phyloP scores from a whole-genome alignment of 108 stramenopile genomes.

The Nitzschia inconspicua region DNA sequence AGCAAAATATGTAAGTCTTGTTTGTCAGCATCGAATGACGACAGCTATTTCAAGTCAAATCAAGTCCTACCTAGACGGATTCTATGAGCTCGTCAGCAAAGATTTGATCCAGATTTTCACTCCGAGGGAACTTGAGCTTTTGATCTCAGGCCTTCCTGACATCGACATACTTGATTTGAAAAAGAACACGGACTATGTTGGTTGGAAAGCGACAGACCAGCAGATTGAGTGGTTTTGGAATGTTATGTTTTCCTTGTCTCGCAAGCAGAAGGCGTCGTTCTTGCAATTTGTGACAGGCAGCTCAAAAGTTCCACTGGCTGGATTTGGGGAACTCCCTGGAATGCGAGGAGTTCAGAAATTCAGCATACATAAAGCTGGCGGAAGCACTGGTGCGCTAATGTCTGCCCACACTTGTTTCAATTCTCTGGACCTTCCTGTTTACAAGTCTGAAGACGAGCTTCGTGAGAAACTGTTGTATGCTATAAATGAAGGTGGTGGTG shows the following conservation, averaged over 20 bases:
- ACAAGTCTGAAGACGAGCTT: slow-evolving; percentile 85
- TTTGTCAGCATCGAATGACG: slow-evolving; percentile 96
- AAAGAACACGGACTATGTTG: slow-evolving; percentile 91
- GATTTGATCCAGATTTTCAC: slow-evolving; percentile 95
- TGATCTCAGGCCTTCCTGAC: slow-evolving; percentile 96
- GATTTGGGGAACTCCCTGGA: slow-evolving; percentile 93
- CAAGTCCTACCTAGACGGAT: slow-evolving; percentile 92
- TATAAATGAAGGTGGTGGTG: slow-evolving; percentile 86
- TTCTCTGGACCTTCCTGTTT: slow-evolving; percentile 90
- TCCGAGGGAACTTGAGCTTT: slow-evolving; percentile 93
- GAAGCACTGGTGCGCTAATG: slow-evolving; percentile 73
- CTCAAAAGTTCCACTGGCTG: slow-evolving; percentile 93
- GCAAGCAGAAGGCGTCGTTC: slow-evolving; percentile 91
- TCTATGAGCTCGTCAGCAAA: slow-evolving; percentile 94
- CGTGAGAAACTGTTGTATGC: slow-evolving; percentile 89
- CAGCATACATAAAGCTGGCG: slow-evolving; percentile 86
- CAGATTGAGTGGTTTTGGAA: slow-evolving; percentile 98
- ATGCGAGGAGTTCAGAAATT: slow-evolving; percentile 97
- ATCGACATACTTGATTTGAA: slow-evolving; percentile 92
- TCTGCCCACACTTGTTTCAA: slow-evolving; percentile 98
- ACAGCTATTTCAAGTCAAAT: slow-evolving; percentile 92
- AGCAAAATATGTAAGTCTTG: slow-evolving; percentile 90
- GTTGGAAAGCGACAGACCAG: slow-evolving; percentile 83
- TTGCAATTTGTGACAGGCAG: slow-evolving; percentile 95
- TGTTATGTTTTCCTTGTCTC: slow-evolving; percentile 76